Base-by-base conservation (phyloP, 768 basidiomycete genomes). In the Kwoniella bestiolae region DNA sequence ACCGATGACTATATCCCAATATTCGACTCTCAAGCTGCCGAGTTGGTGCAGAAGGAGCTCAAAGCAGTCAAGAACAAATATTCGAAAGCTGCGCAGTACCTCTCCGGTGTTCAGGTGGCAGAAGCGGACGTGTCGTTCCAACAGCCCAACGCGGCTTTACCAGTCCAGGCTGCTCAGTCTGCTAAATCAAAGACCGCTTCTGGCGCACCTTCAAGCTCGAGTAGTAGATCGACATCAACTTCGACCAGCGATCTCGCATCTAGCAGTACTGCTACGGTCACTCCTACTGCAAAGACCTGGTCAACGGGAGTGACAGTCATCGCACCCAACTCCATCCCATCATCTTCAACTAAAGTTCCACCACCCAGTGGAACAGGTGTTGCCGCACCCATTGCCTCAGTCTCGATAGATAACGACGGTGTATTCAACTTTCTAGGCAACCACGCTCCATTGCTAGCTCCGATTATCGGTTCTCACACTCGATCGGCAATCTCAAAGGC, bases 21-120 rank as follows among this genome's bases (percentile, higher is more conserved):
- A 11, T 64, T 64, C 63, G 63, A 64, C 26, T 31, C 56, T 5
- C 26, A 32, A 11, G 58, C 64, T 52, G 64, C 64, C 12, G 44
- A 59, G 23, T 31, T 64, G 8, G 63, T 64, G 14, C 55, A 45
- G 21, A 46, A 64, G 26, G 63, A 64, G 26, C 46, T 68, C 3
- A 7, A 50, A n/a, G 44, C 45, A 23, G 72, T 77, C 44, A 32
- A 60, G 31, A 65, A 64, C 31, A 77, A 77, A 47, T 77, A 77
- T 34, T 38, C 52, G 1, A 71, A 70, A 35, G 75, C 75, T 12
- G 53, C 65, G 47, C 52, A 69, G 55, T 71, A 69, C 45, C 55
- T 76, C 12, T 41, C 50, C 11, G 66, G 64, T 25, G 75, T 73
- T 5, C 66, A 67, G 32, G 51, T 72, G 18, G 75, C 72, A 7